Conservation (phyloP, 345 rosid species). For the Ceriops tagal region DNA sequence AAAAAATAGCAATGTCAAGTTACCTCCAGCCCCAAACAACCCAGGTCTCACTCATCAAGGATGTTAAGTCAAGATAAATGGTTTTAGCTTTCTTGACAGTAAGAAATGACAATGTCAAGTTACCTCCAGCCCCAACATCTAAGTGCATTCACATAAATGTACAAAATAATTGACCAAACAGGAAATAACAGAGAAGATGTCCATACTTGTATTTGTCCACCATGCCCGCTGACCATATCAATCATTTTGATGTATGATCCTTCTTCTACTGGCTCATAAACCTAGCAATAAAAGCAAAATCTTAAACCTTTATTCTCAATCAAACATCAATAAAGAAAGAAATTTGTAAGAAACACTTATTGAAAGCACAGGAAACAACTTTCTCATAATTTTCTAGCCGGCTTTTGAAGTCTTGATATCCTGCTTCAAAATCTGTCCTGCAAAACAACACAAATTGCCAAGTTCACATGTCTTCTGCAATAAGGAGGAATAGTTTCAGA, state of each 20-base stretch:
- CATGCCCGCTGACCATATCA: slow-evolving; percentile 96
- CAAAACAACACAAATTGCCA: slow-evolving; percentile 27
- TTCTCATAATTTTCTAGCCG: slow-evolving; percentile 86
- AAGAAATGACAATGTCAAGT: background rate
- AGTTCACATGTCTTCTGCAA: slow-evolving; percentile 20
- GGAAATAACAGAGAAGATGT: slow-evolving; percentile 1
- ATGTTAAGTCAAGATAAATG: too few relatives aligned
- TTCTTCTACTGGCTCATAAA: slow-evolving; percentile 98
- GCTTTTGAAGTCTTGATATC: slow-evolving; percentile 74
- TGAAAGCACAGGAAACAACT: slow-evolving; percentile 39
- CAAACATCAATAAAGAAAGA: slow-evolving; percentile 8
- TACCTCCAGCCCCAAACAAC: background rate
- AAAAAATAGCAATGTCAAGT: background rate
- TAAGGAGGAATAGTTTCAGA: slow-evolving; percentile 21
- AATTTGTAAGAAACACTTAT: slow-evolving; percentile 12
- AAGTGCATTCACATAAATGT: background rate
- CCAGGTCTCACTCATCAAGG: too few relatives aligned
- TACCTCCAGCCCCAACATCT: background rate
- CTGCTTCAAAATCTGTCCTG: slow-evolving; percentile 95
- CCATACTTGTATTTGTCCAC: slow-evolving; percentile 92
- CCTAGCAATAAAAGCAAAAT: slow-evolving; percentile 45
- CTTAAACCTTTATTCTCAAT: slow-evolving; percentile 13
- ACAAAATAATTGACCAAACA: background rate
- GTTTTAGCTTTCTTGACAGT: too few relatives aligned
- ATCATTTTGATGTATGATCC: slow-evolving; percentile 99